Evolutionary conservation across 176 grass and related monocot genomes (phyloP).

Genomic region (Areca catechu): DNA sequence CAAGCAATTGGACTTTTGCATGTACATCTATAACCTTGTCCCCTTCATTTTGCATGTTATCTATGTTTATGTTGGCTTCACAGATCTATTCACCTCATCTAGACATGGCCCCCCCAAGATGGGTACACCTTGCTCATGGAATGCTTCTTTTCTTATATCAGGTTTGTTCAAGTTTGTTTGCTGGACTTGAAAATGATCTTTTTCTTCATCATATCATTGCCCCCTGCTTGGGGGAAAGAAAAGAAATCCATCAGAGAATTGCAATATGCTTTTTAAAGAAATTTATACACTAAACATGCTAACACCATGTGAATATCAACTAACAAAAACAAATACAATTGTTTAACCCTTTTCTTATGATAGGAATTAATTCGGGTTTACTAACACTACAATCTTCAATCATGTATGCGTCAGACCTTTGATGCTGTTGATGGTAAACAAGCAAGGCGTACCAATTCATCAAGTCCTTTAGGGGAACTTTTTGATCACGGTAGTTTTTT

Average conservation of each 20-base stretch:
- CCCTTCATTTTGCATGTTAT: too few species aligned
- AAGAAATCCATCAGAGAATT: too few species aligned
- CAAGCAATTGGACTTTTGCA: too few species aligned
- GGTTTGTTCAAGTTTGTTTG: not conserved
- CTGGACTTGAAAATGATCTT: too few species aligned
- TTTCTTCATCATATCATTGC: too few species aligned
- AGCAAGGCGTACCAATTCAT: constrained; percentile 99
- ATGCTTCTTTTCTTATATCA: constrained; percentile 2
- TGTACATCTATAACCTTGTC: too few species aligned
- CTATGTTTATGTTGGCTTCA: not conserved
- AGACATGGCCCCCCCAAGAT: not conserved
- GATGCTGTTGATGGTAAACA: constrained; percentile 99
- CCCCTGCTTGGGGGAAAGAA: too few species aligned
- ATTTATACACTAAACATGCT: too few species aligned
- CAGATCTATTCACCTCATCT: constrained; percentile 4
- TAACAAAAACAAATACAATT: too few species aligned
- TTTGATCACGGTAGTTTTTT: constrained; percentile 83
- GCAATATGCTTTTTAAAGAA: too few species aligned
- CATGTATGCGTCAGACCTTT: constrained; percentile 59
- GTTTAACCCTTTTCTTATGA: not conserved
- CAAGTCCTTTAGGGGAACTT: constrained; percentile 98
- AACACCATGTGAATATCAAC: too few species aligned
- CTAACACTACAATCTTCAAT: not conserved
- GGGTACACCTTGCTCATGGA: constrained; percentile 4
- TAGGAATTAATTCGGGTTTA: not conserved